Conservation (phyloP, 352 stramenopile genomes). For the Plasmopara viticola region DNA sequence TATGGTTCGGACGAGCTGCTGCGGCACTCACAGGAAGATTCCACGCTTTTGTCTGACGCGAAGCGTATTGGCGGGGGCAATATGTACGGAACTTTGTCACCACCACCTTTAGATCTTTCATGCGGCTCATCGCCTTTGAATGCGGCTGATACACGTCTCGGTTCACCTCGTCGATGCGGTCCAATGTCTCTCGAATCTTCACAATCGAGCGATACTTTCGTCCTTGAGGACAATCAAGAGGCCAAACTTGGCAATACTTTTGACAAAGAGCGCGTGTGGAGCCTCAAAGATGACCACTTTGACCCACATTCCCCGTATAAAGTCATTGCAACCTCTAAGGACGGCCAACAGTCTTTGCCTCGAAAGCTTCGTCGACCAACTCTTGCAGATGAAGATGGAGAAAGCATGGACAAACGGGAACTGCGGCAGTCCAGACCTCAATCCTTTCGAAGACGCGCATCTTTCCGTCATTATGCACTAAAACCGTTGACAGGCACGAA, state of each 20-base stretch:
- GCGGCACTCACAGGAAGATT: conserved; percentile 21
- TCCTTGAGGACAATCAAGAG: neutral
- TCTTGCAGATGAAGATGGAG: conserved; percentile 4
- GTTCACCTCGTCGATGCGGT: conserved; percentile 13
- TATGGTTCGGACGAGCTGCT: conserved; percentile 26
- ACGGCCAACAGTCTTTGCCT: neutral
- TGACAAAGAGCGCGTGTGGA: too few species aligned
- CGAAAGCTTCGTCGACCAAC: conserved; percentile 11
- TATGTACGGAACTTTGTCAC: conserved; percentile 15
- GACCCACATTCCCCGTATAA: conserved; percentile 23
- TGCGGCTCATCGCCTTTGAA: conserved; percentile 13
- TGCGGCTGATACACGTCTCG: conserved; percentile 10
- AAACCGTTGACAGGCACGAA: conserved; percentile 9
- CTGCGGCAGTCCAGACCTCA: conserved; percentile 8
- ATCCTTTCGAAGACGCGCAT: conserved; percentile 17
- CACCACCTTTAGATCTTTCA: conserved; percentile 9
- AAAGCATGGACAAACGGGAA: conserved; percentile 2
- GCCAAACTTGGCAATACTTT: too few species aligned
- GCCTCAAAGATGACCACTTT: conserved; percentile 16
- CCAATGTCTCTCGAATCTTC: conserved; percentile 9
- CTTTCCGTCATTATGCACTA: conserved; percentile 14
- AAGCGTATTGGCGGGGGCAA: conserved; percentile 6
- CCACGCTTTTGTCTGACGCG: conserved; percentile 11
- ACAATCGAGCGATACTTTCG: conserved; percentile 16
- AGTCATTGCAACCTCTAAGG: conserved; percentile 17